Evolutionary conservation across 352 stramenopile species (phyloP), one percentile per base, ranked within the genome.

Genomic region (Phytophthora constricta): DNA sequence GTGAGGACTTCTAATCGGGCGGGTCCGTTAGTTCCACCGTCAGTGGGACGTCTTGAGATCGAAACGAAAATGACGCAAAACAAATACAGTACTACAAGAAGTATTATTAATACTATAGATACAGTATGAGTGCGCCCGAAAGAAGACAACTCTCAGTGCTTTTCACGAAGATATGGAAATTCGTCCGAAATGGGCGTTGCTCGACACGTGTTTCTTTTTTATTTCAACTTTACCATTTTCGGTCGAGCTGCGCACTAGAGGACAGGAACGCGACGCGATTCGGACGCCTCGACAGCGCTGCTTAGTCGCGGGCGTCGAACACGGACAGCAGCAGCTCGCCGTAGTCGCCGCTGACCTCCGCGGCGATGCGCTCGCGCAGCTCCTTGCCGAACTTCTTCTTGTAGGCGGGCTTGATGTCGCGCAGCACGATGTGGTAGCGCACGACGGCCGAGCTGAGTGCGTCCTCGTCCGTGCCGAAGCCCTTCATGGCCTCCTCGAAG

Each of bases 371-470:
- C 53, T 95, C 86, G 46, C 86, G 86, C 49, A 95, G 79, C 52
- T 91, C 80, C 79, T 89, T 91, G 54, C 71, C 74, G 74, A 84
- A 96, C 68, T 76, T 82, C 65, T 91, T 88, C 83, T 93, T 88
- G 79, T 92, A 96, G 33, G 77, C 84, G 33, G 87, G 76, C 69
- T 91, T 90, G 73, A 96, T 84, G 66, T 94, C 82, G 43, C 82
- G 79, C 41, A 93, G 75, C 57, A 93, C 82, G 23, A 86, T 86
- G 72, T 93, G 82, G 76, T 96, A 96, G 47, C 87, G 87, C 64
- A 96, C 86, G 39, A 96, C 62, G 17, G 74, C 74, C 17, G 76
- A 68, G 58, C 73, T 84, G 50, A 95, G 67, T 23, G 74, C 84
- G 37, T 91, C 75, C 72, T 92, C 83, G 61, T 91, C 77, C 22